These are phyloP conservation scores for Russula brevipes DNA, from an alignment of 768 basidiomycete species.

Conservation along the genomic window DNA sequence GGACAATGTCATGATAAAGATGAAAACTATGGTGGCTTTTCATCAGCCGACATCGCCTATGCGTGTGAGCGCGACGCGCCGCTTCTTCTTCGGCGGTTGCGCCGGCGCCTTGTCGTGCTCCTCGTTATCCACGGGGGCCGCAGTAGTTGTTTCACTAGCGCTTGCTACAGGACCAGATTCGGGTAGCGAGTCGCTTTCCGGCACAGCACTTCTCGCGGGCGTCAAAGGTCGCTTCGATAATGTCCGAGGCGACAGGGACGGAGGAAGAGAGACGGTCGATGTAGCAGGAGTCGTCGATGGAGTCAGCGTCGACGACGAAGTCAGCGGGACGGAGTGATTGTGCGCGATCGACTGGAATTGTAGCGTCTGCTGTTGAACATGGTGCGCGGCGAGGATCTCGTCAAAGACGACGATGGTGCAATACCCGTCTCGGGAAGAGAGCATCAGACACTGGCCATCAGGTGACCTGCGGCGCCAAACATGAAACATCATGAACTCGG, in stretches of 20 bases:
- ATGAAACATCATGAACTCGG: not conserved
- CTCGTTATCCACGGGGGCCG: conserved; percentile 10
- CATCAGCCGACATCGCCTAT: conserved; percentile 45
- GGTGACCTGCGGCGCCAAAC: conserved; percentile 62
- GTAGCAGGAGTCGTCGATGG: conserved; percentile 37
- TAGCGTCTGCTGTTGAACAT: conserved; percentile 85
- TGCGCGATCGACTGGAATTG: conserved; percentile 90
- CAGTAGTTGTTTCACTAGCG: not conserved
- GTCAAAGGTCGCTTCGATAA: conserved; percentile 30
- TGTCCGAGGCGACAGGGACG: conserved; percentile 22
- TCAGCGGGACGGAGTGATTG: conserved; percentile 66
- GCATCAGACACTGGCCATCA: conserved; percentile 88
- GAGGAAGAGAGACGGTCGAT: conserved; percentile 23
- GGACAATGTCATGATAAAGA: not conserved
- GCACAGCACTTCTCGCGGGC: conserved; percentile 25
- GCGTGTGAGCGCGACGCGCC: conserved; percentile 69
- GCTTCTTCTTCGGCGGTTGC: conserved; percentile 81
- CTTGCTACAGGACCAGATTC: conserved; percentile 27
- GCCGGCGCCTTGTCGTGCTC: conserved; percentile 32
- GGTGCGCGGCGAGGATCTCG: conserved; percentile 83
- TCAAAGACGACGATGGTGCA: conserved; percentile 95
- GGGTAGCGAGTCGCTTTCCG: conserved; percentile 10
- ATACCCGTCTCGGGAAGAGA: conserved; percentile 93
- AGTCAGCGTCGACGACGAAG: conserved; percentile 35
- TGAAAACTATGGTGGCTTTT: not conserved